Evolutionary conservation across 2,329 filamentous ascomycete genomes (phyloP).

Genomic region (Albophoma yamanashiensis): DNA sequence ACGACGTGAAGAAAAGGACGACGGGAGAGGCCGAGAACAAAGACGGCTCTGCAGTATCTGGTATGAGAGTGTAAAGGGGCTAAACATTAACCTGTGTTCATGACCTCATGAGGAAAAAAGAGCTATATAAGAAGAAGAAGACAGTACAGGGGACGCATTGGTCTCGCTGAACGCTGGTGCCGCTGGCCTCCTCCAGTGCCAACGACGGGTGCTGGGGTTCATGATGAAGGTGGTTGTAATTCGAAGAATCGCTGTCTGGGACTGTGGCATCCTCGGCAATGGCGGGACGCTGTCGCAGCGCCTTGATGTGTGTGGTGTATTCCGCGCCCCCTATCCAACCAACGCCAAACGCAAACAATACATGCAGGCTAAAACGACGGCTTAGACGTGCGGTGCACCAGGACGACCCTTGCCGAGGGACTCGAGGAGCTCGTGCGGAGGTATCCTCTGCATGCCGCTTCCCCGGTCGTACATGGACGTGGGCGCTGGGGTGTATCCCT

Average conservation of each 20-base stretch:
- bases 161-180: slow-evolving; percentile 5
- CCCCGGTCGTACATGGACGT: slow-evolving; percentile 52
- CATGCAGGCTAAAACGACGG: slow-evolving; percentile 16
- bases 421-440: slow-evolving; percentile 49
- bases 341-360: slow-evolving; percentile 22
- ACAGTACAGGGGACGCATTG: slow-evolving; percentile 1
- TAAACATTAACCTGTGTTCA: slow-evolving; percentile 24
- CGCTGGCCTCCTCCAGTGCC: background rate
- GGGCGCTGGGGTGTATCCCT: slow-evolving; percentile 72
- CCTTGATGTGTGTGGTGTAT: slow-evolving; percentile 6
- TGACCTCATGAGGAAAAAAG: slow-evolving; percentile 20
- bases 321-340: slow-evolving; percentile 23
- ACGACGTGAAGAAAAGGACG: slow-evolving; percentile 4
- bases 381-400: slow-evolving; percentile 32
- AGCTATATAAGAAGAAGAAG: slow-evolving; percentile 7
- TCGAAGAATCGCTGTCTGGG: background rate
- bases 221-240: background rate
- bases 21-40: slow-evolving; percentile 5
- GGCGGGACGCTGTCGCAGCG: background rate
- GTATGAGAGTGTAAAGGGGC: slow-evolving; percentile 6
- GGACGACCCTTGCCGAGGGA: slow-evolving; percentile 37
- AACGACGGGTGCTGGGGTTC: background rate
- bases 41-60: slow-evolving; percentile 1
- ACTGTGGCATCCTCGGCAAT: background rate
- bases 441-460: slow-evolving; percentile 47